Evolutionary conservation across 164 flowering plant species (phyloP), one percentile per base, ranked within the genome.

Genomic region (Kingdonia uniflora): DNA sequence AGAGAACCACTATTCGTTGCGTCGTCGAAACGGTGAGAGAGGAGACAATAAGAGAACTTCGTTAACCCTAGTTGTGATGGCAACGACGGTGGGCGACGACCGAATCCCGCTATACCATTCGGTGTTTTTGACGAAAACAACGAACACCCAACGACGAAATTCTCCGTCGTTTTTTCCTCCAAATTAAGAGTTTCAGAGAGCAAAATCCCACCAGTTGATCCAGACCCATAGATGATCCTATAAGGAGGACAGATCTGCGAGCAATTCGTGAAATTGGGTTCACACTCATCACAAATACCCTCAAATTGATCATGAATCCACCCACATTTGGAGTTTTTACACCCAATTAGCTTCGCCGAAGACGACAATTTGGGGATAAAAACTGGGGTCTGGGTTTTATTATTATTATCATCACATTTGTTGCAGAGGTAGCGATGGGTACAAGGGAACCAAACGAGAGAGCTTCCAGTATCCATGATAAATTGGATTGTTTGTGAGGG

Each of bases 21-120:
- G 62, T 79, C 84, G 62, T 88, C 92, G 57, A 74, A 80, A 5
- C 59, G 59, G 66, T 68, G 90, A n/a, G 96, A 82, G 0, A 76
- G 62, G 2, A 84, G 66, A 41, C 96, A 87, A 70, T 72, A 76
- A 7, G 81, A 72, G 65, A 82, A 82, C 14, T 65, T 71, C 50
- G 40, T 66, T 17, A 76, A 60, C 6, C 69, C 69, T 17, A 82
- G 67, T 53, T 82, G 88, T 23, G 58, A 54, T 13, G 85, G 83
- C 16, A 82, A 41, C 5, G 88, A 82, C 4, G 74, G 12, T 10
- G 44, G 50, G 14, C 84, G 80, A 3, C 88, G 77, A 19, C 84
- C 88, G 54, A 82, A 76, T 11, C 88, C 88, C 24, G 73, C 79
- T 19, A 82, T 71, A 16, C 88, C 84, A 14, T 75, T 67, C 2